A percentile compares a stretch with the other conserved stretches of the same genome.
Conservation (phyloP, 257 asterid species). For the Solanum medicagineum region DNA sequence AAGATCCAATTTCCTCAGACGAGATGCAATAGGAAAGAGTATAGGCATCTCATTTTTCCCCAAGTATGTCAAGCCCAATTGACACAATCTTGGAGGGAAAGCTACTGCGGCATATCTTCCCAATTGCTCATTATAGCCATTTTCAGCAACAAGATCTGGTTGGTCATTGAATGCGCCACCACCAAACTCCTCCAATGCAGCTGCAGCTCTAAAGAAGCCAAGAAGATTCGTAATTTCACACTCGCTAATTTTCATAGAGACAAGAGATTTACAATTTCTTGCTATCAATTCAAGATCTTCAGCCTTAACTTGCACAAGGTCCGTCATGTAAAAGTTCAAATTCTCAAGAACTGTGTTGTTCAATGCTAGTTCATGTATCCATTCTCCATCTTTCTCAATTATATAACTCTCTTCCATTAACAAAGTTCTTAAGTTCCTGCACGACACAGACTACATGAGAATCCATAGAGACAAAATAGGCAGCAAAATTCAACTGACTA, state of each 20-base stretch:
- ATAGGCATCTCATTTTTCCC: conserved; percentile 55
- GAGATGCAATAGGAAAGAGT: conserved; percentile 50
- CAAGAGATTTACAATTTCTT: conserved; percentile 42
- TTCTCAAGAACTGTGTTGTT: conserved; percentile 53
- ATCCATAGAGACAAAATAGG: background rate
- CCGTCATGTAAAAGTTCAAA: conserved; percentile 69
- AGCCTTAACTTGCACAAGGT: conserved; percentile 22
- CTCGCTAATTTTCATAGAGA: conserved; percentile 58
- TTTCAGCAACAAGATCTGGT: conserved; percentile 41
- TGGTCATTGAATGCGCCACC: conserved; percentile 57
- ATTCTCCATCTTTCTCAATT: conserved; percentile 49
- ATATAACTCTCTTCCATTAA: conserved; percentile 65
- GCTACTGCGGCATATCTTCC: conserved; percentile 27
- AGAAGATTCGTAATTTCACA: conserved; percentile 41
- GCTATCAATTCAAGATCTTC: conserved; percentile 71
- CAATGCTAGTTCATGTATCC: conserved; percentile 65
- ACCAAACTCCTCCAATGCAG: conserved; percentile 59
- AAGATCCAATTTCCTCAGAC: conserved; percentile 65
- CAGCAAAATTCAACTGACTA: background rate
- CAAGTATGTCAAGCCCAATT: conserved; percentile 53
- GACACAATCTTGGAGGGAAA: conserved; percentile 41
- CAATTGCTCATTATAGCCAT: conserved; percentile 28
- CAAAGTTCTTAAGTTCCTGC: conserved; percentile 52
- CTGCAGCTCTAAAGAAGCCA: conserved; percentile 47
- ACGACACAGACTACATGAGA: background rate